Conservation (phyloP, 306 rosid species). For the Clitoria ternatea region DNA sequence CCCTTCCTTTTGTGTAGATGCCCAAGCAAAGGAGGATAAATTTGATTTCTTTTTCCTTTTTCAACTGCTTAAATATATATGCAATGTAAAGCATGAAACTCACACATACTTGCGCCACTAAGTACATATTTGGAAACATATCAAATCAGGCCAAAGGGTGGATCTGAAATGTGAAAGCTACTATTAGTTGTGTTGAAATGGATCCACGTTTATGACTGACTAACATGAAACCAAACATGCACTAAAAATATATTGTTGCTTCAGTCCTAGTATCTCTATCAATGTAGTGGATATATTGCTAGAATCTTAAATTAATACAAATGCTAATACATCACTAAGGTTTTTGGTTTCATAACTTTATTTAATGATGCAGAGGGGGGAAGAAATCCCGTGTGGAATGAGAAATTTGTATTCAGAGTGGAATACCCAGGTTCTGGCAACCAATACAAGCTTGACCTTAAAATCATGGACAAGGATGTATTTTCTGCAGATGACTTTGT, state of each 20-base stretch:
- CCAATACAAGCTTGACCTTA: slow-evolving; percentile 58
- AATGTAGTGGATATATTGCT: not conserved
- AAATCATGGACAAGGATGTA: slow-evolving; percentile 72
- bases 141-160: too few species aligned
- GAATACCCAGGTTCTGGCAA: slow-evolving; percentile 81
- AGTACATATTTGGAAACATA: too few species aligned
- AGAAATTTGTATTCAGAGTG: slow-evolving; percentile 61
- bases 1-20: not conserved
- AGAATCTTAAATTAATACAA: not conserved
- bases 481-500: slow-evolving; percentile 69
- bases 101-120: not conserved
- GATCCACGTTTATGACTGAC: too few species aligned
- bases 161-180: too few species aligned
- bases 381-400: slow-evolving; percentile 68
- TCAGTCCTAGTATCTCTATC: not conserved
- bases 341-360: not conserved
- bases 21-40: not conserved
- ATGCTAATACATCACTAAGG: not conserved
- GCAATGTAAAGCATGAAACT: not conserved
- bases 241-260: too few species aligned
- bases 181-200: too few species aligned
- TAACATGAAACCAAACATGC: too few species aligned
- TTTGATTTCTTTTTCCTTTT: not conserved
- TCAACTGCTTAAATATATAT: not conserved
- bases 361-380: slow-evolving; percentile 58